These are phyloP conservation scores for Ambrosia trifida DNA, from an alignment of 129 eudicot genomes.

Conservation along the genomic window DNA sequence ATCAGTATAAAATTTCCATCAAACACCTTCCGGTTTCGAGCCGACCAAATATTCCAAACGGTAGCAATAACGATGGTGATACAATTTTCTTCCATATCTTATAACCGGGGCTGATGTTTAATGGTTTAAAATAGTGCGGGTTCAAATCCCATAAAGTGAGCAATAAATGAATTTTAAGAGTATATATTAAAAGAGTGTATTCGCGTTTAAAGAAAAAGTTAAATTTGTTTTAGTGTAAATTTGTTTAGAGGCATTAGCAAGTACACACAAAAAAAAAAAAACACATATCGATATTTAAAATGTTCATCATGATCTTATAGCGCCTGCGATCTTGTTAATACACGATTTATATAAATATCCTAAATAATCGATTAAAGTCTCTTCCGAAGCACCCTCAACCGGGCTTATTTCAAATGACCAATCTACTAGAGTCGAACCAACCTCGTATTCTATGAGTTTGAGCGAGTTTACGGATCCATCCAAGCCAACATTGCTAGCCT, in stretches of 20 bases:
- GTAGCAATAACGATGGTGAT: too few species aligned
- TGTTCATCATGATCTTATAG: conserved; percentile 32
- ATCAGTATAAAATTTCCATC: too few species aligned
- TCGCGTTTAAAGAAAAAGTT: too few species aligned
- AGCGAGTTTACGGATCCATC: conserved; percentile 65
- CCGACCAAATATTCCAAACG: too few species aligned
- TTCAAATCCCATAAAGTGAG: too few species aligned
- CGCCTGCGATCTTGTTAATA: conserved; percentile 60
- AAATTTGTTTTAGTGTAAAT: not conserved
- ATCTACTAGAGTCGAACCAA: conserved; percentile 54
- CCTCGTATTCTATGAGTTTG: conserved; percentile 57
- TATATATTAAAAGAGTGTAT: too few species aligned
- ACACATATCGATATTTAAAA: conserved; percentile 9
- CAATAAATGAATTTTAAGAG: too few species aligned
- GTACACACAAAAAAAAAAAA: conserved; percentile 1
- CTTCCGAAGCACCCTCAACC: conserved; percentile 59
- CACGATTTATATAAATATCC: conserved; percentile 69
- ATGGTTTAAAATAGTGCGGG: too few species aligned
- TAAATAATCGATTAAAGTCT: conserved; percentile 52
- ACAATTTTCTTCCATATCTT: too few species aligned
- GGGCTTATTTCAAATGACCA: conserved; percentile 67
- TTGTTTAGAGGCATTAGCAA: not conserved
- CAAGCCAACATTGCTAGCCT: conserved; percentile 70
- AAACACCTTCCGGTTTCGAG: too few species aligned
- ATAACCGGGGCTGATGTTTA: too few species aligned